These are phyloP conservation scores for Candida coleopterorum DNA, from an alignment of 805 yeast genomes.

Conservation along the genomic window DNA sequence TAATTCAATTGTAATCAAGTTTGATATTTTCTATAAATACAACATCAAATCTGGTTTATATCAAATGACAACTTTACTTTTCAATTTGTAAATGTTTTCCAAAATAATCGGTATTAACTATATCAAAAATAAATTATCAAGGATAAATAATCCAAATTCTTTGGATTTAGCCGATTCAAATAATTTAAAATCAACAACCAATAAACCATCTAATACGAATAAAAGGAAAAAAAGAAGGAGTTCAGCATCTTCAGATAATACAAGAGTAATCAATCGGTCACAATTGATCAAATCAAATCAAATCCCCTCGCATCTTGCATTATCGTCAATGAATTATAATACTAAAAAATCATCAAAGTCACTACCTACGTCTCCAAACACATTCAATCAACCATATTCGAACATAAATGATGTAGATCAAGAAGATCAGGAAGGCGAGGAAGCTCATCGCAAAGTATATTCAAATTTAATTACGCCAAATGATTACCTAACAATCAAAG, in stretches of 20 bases:
- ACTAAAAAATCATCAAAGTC: background rate
- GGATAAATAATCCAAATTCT: background rate
- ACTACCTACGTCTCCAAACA: background rate
- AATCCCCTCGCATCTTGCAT: constrained; percentile 3
- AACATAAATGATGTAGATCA: background rate
- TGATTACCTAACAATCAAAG: constrained; percentile 4
- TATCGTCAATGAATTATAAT: background rate
- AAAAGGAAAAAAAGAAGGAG: constrained; percentile 1
- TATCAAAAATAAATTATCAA: constrained; percentile 2
- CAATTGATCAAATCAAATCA: constrained; percentile 2
- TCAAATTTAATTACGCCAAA: constrained; percentile 1
- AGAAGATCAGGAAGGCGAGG: background rate
- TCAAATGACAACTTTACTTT: no score
- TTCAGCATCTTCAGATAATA: background rate
- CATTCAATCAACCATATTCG: background rate
- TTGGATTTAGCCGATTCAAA: background rate
- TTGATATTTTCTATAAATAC: no score
- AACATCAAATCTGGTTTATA: no score
- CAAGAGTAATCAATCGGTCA: constrained; percentile 1
- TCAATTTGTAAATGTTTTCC: constrained; percentile 6
- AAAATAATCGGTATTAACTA: constrained; percentile 3
- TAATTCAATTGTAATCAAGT: background rate
- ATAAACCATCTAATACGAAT: background rate
- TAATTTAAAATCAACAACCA: background rate
- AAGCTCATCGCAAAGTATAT: background rate